phyloP scores from a whole-genome alignment of 2,329 filamentous ascomycete species.

The Penicillium sp. region DNA sequence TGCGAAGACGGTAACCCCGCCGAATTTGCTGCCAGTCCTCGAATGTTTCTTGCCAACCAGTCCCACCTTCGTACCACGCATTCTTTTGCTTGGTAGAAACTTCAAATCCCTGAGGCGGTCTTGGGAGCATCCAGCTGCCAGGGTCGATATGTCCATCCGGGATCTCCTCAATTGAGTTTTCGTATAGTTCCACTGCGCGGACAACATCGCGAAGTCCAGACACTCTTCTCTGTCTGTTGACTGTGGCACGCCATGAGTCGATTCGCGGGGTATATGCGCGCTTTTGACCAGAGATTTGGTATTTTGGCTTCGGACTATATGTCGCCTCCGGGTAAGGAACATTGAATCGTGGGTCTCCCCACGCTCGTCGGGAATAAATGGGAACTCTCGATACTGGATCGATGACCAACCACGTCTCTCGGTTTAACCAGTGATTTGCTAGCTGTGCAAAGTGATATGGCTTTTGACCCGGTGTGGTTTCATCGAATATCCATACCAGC shows the following conservation, averaged over 20 bases:
- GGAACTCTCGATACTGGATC: constrained; percentile 44
- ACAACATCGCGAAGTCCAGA: constrained; percentile 36
- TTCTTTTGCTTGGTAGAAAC: constrained; percentile 40
- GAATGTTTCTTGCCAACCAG: constrained; percentile 46
- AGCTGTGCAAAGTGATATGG: constrained; percentile 46
- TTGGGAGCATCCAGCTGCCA: constrained; percentile 45
- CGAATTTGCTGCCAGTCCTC: constrained; percentile 44
- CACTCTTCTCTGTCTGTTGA: constrained; percentile 39
- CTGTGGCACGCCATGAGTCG: constrained; percentile 44
- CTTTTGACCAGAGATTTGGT: constrained; percentile 22
- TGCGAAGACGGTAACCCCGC: constrained; percentile 42
- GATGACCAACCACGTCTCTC: constrained; percentile 43
- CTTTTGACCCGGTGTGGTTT: constrained; percentile 44
- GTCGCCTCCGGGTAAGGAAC: constrained; percentile 30
- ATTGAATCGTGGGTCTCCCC: constrained; percentile 44
- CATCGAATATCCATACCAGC: constrained; percentile 43
- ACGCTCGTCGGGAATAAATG: constrained; percentile 32
- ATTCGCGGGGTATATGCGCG: constrained; percentile 35
- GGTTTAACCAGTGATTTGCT: constrained; percentile 49
- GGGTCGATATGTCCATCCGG: constrained; percentile 46
- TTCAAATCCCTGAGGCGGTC: constrained; percentile 44
- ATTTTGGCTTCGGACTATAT: constrained; percentile 31
- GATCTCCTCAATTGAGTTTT: constrained; percentile 43
- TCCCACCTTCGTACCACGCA: constrained; percentile 45
- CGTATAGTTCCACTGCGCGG: constrained; percentile 37